phyloP scores from a whole-genome alignment of 1,284 basidiomycete genomes.

The Inonotus obliquus region DNA sequence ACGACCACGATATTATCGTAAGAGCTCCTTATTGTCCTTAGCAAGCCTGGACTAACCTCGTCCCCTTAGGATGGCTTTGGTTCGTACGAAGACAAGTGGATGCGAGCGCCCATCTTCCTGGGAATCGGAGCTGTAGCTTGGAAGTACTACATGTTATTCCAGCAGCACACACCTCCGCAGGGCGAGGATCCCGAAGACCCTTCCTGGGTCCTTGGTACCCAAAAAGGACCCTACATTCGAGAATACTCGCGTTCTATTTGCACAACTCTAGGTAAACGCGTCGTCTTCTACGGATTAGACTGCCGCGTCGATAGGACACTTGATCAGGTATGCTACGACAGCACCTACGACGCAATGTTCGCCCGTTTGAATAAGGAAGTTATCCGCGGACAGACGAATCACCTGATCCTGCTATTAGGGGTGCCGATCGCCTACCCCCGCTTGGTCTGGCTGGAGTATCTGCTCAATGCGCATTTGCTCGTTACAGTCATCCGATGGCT shows the following conservation, averaged over 20 bases:
- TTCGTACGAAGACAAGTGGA: slow-evolving; percentile 30
- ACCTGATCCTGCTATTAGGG: slow-evolving; percentile 31
- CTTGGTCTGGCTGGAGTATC: slow-evolving; percentile 25
- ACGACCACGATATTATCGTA: slow-evolving; percentile 33
- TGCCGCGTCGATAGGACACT: slow-evolving; percentile 32
- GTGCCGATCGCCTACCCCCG: slow-evolving; percentile 27
- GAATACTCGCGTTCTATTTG: slow-evolving; percentile 23
- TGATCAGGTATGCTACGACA: slow-evolving; percentile 28
- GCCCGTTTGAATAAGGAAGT: slow-evolving; percentile 26
- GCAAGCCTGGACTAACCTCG: background rate
- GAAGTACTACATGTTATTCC: slow-evolving; percentile 35
- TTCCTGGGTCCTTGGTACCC: slow-evolving; percentile 21
- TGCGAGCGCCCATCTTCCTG: slow-evolving; percentile 28
- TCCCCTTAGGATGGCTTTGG: slow-evolving; percentile 29
- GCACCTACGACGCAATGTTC: slow-evolving; percentile 31
- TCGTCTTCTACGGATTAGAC: slow-evolving; percentile 30
- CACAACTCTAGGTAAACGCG: slow-evolving; percentile 22
- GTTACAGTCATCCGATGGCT: slow-evolving; percentile 18
- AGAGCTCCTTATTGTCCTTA: background rate
- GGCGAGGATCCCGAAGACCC: slow-evolving; percentile 20
- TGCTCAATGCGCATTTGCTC: slow-evolving; percentile 20
- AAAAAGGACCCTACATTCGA: slow-evolving; percentile 23
- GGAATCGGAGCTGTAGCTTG: slow-evolving; percentile 26
- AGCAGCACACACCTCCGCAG: slow-evolving; percentile 27
- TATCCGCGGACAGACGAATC: slow-evolving; percentile 24